phyloP scores from a whole-genome alignment of 1,284 basidiomycete species.

The Ceraceosorus guamensis region DNA sequence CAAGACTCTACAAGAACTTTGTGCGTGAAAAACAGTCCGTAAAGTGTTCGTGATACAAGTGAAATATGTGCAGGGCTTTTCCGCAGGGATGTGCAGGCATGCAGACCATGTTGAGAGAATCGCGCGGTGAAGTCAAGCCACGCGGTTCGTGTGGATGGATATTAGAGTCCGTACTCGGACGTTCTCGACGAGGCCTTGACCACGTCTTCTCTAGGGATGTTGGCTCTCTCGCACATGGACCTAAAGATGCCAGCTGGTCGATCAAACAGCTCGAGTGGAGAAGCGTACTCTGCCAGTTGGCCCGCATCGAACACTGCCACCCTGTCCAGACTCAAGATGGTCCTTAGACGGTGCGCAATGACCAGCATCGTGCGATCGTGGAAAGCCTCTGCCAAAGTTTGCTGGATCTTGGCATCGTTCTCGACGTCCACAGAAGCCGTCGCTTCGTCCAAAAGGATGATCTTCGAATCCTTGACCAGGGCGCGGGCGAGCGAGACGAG shows the following conservation, averaged over 20 bases:
- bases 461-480: slow-evolving; percentile 46
- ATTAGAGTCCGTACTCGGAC: too few species aligned
- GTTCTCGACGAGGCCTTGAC: background rate
- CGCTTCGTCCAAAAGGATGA: slow-evolving; percentile 26
- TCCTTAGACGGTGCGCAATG: slow-evolving; percentile 65
- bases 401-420: slow-evolving; percentile 76
- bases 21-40: too few species aligned
- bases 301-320: slow-evolving; percentile 73
- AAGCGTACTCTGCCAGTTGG: slow-evolving; percentile 64
- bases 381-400: slow-evolving; percentile 79
- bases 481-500: slow-evolving; percentile 74
- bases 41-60: too few species aligned
- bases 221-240: background rate
- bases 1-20: too few species aligned
- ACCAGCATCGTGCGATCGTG: slow-evolving; percentile 69
- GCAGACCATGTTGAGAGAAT: too few species aligned
- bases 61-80: too few species aligned
- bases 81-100: too few species aligned
- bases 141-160: too few species aligned
- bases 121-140: too few species aligned
- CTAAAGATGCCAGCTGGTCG: slow-evolving; percentile 58
- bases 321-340: slow-evolving; percentile 71
- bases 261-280: slow-evolving; percentile 59
- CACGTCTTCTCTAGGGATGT: background rate
- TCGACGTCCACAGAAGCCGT: slow-evolving; percentile 64